Percentiles rank a stretch among this genome's conserved stretches.
Evolutionary conservation across 495 filamentous ascomycete genomes (phyloP).

Genomic region (Annulohypoxylon stygium): DNA sequence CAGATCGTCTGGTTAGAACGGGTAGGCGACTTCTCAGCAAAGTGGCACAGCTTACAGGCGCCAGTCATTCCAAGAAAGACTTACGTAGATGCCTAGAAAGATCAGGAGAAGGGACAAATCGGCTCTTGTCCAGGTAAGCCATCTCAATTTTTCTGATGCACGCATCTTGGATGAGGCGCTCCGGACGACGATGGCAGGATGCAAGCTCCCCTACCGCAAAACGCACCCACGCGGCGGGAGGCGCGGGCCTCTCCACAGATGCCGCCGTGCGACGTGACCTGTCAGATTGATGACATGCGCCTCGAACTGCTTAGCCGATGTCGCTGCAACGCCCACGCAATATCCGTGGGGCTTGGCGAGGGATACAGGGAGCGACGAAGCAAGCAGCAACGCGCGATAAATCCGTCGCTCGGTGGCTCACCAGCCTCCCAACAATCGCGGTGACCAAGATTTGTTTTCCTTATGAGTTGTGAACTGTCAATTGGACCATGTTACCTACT

Average conservation of each 20-base stretch:
- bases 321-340: slow-evolving; percentile 34
- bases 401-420: neutral
- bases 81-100: neutral
- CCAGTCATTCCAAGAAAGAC: neutral
- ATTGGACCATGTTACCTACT: neutral
- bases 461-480: neutral
- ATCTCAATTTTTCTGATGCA: slow-evolving; percentile 11
- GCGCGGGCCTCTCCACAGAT: slow-evolving; percentile 44
- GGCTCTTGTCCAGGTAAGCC: neutral
- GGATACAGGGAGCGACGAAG: neutral
- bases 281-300: slow-evolving; percentile 53
- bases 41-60: neutral
- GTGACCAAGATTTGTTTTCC: slow-evolving; percentile 1
- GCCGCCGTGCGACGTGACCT: slow-evolving; percentile 51
- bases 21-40: neutral
- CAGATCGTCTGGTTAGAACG: neutral
- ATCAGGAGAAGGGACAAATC: neutral
- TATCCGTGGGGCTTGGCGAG: slow-evolving; percentile 16
- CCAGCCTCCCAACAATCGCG: neutral
- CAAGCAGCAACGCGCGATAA: neutral
- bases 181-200: slow-evolving; percentile 32
- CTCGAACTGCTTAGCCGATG: slow-evolving; percentile 41
- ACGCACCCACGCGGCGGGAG: slow-evolving; percentile 44
- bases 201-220: slow-evolving; percentile 29
- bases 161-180: slow-evolving; percentile 38